These are phyloP conservation scores for Cladosporium phlei DNA, from an alignment of 2,329 filamentous ascomycete species.

Conservation along the genomic window DNA sequence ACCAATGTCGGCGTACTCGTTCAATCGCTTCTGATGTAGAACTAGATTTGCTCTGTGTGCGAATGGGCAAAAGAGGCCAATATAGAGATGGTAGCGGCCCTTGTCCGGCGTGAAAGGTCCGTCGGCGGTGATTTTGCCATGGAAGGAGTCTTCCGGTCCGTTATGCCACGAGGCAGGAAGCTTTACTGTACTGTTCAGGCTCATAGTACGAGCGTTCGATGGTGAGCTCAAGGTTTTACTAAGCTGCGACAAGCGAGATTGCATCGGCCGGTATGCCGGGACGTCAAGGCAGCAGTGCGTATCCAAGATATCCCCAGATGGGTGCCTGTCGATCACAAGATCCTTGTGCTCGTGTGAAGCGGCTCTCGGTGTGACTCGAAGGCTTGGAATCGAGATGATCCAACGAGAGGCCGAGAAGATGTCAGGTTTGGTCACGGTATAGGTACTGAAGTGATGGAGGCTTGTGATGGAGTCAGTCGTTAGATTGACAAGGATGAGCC, in stretches of 20 bases:
- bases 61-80: conserved; percentile 62
- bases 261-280: neutral
- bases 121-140: conserved; percentile 45
- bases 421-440: conserved; percentile 3
- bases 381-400: neutral
- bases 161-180: conserved; percentile 27
- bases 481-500: neutral
- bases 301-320: neutral
- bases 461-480: neutral
- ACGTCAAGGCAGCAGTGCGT: neutral
- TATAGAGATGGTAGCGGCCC: conserved; percentile 53
- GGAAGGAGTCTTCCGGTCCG: conserved; percentile 44
- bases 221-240: neutral
- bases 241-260: neutral
- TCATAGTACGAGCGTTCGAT: conserved; percentile 4
- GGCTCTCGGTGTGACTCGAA: neutral
- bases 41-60: conserved; percentile 58
- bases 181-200: conserved; percentile 7
- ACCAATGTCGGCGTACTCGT: conserved; percentile 45
- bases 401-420: neutral
- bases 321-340: neutral
- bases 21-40: conserved; percentile 54
- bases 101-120: conserved; percentile 48
- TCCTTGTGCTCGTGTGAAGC: neutral
- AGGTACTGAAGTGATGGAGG: conserved; percentile 1